Evolutionary conservation across 164 flowering plant genomes (phyloP).

Genomic region (Tetrastigma voinierianum): DNA sequence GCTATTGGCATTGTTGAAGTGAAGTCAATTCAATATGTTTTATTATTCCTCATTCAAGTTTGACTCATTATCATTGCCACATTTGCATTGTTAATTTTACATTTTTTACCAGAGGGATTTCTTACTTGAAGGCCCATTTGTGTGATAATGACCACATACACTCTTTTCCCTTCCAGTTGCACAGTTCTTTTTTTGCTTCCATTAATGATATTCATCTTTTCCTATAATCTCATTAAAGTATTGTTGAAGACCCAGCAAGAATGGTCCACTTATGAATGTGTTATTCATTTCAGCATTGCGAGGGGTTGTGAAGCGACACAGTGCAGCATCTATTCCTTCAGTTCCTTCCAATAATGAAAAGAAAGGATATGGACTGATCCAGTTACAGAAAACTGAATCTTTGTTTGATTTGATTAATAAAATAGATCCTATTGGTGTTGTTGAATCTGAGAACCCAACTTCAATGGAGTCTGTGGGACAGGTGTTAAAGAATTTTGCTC

Average conservation of each 20-base stretch:
- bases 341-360: constrained; percentile 56
- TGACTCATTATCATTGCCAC: no score
- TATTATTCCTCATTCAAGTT: no score
- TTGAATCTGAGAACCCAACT: constrained; percentile 64
- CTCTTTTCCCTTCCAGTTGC: neutral
- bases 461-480: constrained; percentile 87
- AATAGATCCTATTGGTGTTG: constrained; percentile 31
- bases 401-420: constrained; percentile 46
- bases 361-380: constrained; percentile 62
- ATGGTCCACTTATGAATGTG: constrained; percentile 1
- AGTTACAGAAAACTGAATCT: constrained; percentile 44
- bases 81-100: no score
- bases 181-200: neutral
- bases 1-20: no score
- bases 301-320: constrained; percentile 57
- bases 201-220: neutral
- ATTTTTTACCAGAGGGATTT: no score
- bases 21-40: no score
- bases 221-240: constrained; percentile 2
- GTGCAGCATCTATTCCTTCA: constrained; percentile 43
- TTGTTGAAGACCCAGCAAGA: neutral
- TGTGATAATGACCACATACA: no score
- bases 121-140: no score
- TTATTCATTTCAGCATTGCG: constrained; percentile 59
- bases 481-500: constrained; percentile 36